Evolutionary conservation across 2,329 filamentous ascomycete genomes (phyloP).

Genomic region (Penicillium paneum): DNA sequence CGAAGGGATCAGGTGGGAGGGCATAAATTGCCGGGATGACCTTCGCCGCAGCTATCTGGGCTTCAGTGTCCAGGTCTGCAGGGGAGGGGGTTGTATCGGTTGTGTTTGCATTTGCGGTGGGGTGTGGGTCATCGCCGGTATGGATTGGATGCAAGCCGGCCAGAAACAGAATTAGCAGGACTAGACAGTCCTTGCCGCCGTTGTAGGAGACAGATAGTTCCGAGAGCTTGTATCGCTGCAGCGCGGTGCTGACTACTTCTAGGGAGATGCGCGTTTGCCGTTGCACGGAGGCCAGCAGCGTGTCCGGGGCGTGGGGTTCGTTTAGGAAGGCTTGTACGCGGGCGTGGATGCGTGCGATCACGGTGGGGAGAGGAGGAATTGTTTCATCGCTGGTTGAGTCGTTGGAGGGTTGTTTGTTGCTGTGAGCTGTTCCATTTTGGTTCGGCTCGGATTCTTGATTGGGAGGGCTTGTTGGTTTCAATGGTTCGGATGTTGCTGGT

Average conservation of each 20-base stretch:
- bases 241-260: slow-evolving; percentile 69
- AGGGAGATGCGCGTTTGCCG: slow-evolving; percentile 70
- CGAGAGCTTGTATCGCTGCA: slow-evolving; percentile 70
- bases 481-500: not conserved
- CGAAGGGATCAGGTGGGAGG: slow-evolving; percentile 76
- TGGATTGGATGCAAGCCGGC: slow-evolving; percentile 50
- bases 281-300: slow-evolving; percentile 63
- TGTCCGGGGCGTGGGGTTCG: slow-evolving; percentile 54
- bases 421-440: slow-evolving; percentile 7
- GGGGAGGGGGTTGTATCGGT: slow-evolving; percentile 38
- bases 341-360: slow-evolving; percentile 64
- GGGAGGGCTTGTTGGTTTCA: not conserved
- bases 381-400: not conserved
- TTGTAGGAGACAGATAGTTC: slow-evolving; percentile 92
- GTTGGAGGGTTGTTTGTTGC: not conserved
- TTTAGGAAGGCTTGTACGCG: slow-evolving; percentile 64
- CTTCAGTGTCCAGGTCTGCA: slow-evolving; percentile 12
- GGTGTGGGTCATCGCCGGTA: not conserved
- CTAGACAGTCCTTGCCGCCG: slow-evolving; percentile 95
- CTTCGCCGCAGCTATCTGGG: slow-evolving; percentile 12
- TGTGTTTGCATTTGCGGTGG: not conserved
- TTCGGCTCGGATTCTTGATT: not conserved
- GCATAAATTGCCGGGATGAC: slow-evolving; percentile 84
- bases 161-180: slow-evolving; percentile 83
- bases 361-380: slow-evolving; percentile 46